Percentiles rank a stretch among this genome's conserved stretches.
Conservation (phyloP, 2,329 filamentous ascomycete species). For the Aquanectria penicillioides region DNA sequence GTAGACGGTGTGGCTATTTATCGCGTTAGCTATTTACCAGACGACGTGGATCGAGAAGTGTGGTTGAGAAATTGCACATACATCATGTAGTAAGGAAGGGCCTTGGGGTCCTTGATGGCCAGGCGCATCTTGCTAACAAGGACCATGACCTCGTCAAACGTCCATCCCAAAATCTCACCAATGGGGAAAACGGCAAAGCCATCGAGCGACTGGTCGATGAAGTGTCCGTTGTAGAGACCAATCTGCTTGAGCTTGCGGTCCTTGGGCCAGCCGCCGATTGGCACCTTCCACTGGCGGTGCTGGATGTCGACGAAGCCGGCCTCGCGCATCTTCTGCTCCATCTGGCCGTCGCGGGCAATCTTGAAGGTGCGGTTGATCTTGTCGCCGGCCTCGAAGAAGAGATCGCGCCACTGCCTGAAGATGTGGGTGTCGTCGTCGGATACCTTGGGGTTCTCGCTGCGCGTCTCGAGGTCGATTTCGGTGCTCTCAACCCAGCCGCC, state of each 20-base stretch:
- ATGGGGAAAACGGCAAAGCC: slow-evolving; percentile 41
- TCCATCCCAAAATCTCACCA: slow-evolving; percentile 43
- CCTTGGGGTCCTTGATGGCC: slow-evolving; percentile 18
- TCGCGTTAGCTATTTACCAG: no score
- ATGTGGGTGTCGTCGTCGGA: slow-evolving; percentile 26
- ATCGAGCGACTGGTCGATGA: slow-evolving; percentile 39
- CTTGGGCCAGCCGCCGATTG: slow-evolving; percentile 54
- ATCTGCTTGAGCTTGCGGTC: slow-evolving; percentile 55
- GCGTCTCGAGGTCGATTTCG: slow-evolving; percentile 34
- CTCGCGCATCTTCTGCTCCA: slow-evolving; percentile 33
- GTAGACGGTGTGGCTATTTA: slow-evolving; percentile 23
- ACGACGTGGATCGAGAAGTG: no score
- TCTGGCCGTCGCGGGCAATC: slow-evolving; percentile 31
- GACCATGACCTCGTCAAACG: slow-evolving; percentile 34
- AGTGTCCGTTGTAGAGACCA: slow-evolving; percentile 45
- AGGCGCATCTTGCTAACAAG: slow-evolving; percentile 36
- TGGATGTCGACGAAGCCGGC: slow-evolving; percentile 49
- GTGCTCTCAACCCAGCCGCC: slow-evolving; percentile 43
- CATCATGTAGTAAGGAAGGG: slow-evolving; percentile 21
- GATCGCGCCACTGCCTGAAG: slow-evolving; percentile 39
- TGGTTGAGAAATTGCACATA: background rate
- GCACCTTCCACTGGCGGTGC: slow-evolving; percentile 48
- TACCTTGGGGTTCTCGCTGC: slow-evolving; percentile 22
- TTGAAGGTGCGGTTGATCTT: slow-evolving; percentile 40
- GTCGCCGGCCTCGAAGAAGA: slow-evolving; percentile 41